Percentiles rank a stretch among this genome's conserved stretches.
phyloP scores from a whole-genome alignment of 371 early-diverging fungal genomes.

The Smittium mucronatum region DNA sequence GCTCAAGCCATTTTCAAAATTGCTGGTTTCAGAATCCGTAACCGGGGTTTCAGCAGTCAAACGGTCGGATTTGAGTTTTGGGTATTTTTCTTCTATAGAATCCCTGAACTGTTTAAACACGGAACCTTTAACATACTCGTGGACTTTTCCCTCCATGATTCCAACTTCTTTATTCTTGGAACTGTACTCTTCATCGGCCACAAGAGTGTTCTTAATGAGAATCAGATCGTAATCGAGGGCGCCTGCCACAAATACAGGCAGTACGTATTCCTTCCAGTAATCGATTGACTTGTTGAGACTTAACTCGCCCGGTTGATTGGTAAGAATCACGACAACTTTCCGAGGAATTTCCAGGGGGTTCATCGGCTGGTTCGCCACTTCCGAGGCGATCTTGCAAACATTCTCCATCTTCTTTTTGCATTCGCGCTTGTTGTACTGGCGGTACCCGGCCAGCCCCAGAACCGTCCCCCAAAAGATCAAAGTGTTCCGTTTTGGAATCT shows the following conservation, averaged over 20 bases:
- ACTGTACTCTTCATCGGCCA: neutral
- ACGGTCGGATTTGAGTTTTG: neutral
- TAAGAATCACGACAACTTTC: constrained; percentile 30
- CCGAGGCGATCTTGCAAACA: constrained; percentile 21
- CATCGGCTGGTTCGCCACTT: constrained; percentile 20
- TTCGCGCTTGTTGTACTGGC: constrained; percentile 29
- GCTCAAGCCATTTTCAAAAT: too few species aligned
- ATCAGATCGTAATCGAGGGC: constrained; percentile 33
- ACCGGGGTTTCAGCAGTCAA: neutral
- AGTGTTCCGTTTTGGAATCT: constrained; percentile 30
- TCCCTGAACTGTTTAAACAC: neutral
- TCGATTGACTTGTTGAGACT: constrained; percentile 29
- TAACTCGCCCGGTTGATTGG: constrained; percentile 30
- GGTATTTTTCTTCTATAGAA: neutral
- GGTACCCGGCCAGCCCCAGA: constrained; percentile 18
- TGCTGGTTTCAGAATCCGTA: neutral
- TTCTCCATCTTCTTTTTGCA: constrained; percentile 20
- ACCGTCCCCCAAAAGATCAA: constrained; percentile 27
- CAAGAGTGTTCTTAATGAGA: neutral
- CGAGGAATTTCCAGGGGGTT: constrained; percentile 21
- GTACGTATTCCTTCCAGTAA: constrained; percentile 30
- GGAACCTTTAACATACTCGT: neutral
- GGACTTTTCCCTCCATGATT: constrained; percentile 9
- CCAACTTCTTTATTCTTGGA: neutral
- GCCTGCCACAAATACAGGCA: constrained; percentile 32